Base-by-base conservation (phyloP, 176 grass and related monocot genomes). In the Cenchrus americanus region DNA sequence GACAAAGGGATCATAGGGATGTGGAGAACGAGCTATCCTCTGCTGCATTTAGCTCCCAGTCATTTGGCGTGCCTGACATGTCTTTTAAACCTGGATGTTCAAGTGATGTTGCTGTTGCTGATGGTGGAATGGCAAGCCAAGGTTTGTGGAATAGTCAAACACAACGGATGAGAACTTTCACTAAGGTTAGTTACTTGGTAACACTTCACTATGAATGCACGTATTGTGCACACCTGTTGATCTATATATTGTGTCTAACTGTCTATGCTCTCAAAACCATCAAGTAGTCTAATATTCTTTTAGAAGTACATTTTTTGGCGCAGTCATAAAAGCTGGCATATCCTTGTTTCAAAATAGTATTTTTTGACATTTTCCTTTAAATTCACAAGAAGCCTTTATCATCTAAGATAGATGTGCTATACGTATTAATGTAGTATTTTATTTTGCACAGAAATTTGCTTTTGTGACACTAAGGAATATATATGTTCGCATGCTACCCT, bases 11-110 rank as follows among this genome's bases (percentile, higher is more conserved):
- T 87, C 94, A 86, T 78, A 96, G 86, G 82, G 96, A 94, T 69
- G 86, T 92, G 1, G 96, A 96, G 40, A 96, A 92, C 14, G 96
- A 96, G 78, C 69, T 99, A 78, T 99, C 96, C 51, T 92, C 96
- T 87, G 96, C 96, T 34, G 96, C 92, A 72, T 96, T 99, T 49
- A 99, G 93, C 62, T 94, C 96, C 40, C 96, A 99, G 75, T 96
- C 93, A 14, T 99, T 99, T 77, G 87, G 91, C 84, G 77, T 99
- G 85, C 85, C 93, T 59, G 86, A 92, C 78, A 94, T 99, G 69
- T 76, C 92, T 49, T 96, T 99, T 76, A 99, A 92, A 66, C 86
- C 93, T 79, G 91, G 93, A 48, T 96, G 93, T 84, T 99, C 96
- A 87, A 92, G 83, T 88, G 96, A 99, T 71, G 84, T 88, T 53